Base-by-base conservation (phyloP, 495 filamentous ascomycete genomes). In the Oleoguttula mirabilis region DNA sequence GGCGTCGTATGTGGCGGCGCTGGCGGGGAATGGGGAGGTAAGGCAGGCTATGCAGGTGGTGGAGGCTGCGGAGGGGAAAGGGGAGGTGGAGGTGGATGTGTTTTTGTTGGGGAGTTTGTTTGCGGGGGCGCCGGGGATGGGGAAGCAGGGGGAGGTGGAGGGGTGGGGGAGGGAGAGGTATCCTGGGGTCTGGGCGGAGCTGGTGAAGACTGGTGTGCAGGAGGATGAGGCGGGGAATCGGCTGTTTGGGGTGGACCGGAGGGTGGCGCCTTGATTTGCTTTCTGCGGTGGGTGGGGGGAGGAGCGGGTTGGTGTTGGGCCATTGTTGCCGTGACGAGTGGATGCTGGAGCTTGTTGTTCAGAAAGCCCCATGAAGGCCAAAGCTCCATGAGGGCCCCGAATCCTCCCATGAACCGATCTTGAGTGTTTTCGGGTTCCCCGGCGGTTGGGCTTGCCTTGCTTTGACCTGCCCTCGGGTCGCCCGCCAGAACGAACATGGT, bases 31-130 rank as follows among this genome's bases (percentile, higher is more conserved):
- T 36, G 74, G 71, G 11, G 62, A 76, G 21, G 70, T 82, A 24
- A 72, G 80, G 4, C 71, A 83, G 35, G 79, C 75, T 2, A 73
- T 70, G 39, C 59, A 66, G 47, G 30, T 16, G 15, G 10, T 93
- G 21, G 66, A 75, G 43, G 66, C 70, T 10, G 79, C 79, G 65
- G 71, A 85, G 47, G 60, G 57, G 20, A 72, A 77, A 39, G 67
- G 73, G 35, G 84, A 82, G 4, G 65, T 75, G 17, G 62, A 61
- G 52, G 80, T 81, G 2, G 78, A 78, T 52, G 57, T 64, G 33
- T 69, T 76, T 47, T 76, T 78, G 87, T 61, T 88, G 33, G 81
- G 76, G 12, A 66, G 76, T 10, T 69, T 87, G 41, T 87, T 80
- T 55, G 88, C 87, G 50, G 78, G 75, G 1, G 68, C 80, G 3